A percentile compares a stretch with the other conserved stretches of the same genome.
Conservation (phyloP, 495 filamentous ascomycete genomes). For the Hypoxylon rickii region DNA sequence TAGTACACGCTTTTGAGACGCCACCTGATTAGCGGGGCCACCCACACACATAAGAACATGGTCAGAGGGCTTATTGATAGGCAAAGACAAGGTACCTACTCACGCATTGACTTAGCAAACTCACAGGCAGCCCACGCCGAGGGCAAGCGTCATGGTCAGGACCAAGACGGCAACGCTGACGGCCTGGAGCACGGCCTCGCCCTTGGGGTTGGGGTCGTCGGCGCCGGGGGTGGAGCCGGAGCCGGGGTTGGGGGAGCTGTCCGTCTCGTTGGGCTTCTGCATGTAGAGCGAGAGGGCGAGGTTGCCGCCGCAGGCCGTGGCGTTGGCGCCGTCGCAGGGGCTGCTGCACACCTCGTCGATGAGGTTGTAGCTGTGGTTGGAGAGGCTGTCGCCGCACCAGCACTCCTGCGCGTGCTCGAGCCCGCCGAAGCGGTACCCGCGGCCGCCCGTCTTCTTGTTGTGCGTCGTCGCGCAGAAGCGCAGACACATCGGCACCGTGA, state of each 20-base stretch:
- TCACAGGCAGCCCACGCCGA: conserved; percentile 7
- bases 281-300: conserved; percentile 34
- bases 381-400: conserved; percentile 51
- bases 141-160: conserved; percentile 14
- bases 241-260: background rate
- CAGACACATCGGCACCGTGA: conserved; percentile 52
- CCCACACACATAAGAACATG: too few species aligned
- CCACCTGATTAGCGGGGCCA: too few species aligned
- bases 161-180: conserved; percentile 13
- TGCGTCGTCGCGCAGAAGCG: conserved; percentile 41
- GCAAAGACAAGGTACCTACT: background rate
- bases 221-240: background rate
- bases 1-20: too few species aligned
- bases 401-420: conserved; percentile 57
- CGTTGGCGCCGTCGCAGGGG: conserved; percentile 49
- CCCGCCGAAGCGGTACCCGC: conserved; percentile 47
- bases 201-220: background rate
- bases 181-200: conserved; percentile 16
- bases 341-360: conserved; percentile 46
- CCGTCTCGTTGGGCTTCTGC: conserved; percentile 1
- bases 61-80: too few species aligned
- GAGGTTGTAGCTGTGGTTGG: conserved; percentile 37
- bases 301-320: conserved; percentile 51
- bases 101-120: background rate
- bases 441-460: conserved; percentile 2